phyloP scores from a whole-genome alignment of 1,284 basidiomycete genomes.

The Ceratobasidium sp. region DNA sequence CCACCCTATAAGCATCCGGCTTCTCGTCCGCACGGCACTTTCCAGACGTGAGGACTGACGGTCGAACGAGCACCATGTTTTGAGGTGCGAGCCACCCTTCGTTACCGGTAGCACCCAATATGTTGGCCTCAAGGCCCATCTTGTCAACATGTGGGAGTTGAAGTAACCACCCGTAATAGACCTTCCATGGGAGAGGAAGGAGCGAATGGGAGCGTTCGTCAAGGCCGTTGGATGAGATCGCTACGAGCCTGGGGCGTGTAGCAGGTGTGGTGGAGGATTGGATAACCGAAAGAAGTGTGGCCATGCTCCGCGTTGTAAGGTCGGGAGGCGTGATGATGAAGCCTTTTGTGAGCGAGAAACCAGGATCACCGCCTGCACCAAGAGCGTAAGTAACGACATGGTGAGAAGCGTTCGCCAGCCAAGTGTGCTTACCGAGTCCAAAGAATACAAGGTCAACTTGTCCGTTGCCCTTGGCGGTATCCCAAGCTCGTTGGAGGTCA shows the following conservation, averaged over 20 bases:
- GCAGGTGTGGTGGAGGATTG: conserved; percentile 49
- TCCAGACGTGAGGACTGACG: conserved; percentile 64
- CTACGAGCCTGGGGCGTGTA: conserved; percentile 57
- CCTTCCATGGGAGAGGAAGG: conserved; percentile 59
- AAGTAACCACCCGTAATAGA: conserved; percentile 56
- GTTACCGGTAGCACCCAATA: conserved; percentile 52
- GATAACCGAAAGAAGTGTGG: conserved; percentile 57
- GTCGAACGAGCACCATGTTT: conserved; percentile 59
- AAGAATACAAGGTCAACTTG: conserved; percentile 57
- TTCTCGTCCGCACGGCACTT: conserved; percentile 57
- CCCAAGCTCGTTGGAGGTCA: conserved; percentile 57
- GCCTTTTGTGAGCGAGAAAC: conserved; percentile 55
- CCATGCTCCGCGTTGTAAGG: conserved; percentile 58
- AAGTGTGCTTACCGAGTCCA: conserved; percentile 56
- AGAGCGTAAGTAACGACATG: not conserved
- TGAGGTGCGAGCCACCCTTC: conserved; percentile 54
- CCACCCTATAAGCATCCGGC: conserved; percentile 43
- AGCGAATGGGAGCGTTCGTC: conserved; percentile 53
- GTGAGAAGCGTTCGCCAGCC: no score
- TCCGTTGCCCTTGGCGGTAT: conserved; percentile 48
- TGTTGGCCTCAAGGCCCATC: conserved; percentile 57
- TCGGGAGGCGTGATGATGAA: conserved; percentile 55
- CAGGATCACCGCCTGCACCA: conserved; percentile 52
- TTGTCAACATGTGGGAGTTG: conserved; percentile 62
- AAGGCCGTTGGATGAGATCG: conserved; percentile 61